Base-by-base conservation (phyloP, 805 yeast species). In the Candida hungchunana region DNA sequence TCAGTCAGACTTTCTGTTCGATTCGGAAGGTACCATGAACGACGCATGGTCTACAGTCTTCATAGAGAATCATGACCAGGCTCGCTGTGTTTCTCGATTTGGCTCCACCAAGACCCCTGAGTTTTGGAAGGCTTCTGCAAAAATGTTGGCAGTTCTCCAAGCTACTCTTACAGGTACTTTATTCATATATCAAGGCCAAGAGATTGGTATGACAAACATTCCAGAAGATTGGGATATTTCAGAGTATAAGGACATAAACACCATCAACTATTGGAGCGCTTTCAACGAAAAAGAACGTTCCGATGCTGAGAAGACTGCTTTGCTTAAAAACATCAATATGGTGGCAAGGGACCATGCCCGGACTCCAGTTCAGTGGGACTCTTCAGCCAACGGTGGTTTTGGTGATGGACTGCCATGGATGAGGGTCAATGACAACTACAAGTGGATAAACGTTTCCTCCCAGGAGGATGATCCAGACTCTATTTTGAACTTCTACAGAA, bases 141-240 rank as follows among this genome's bases (percentile, higher is more conserved):
- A 75, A 55, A 55, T 73, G 51, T 50, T 75, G 43, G 64, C 76
- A n/a, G 42, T 68, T 29, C 53, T 75, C 49, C 66, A 68, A 42
- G 37, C 63, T 11, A 49, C 76, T 9, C 62, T 73, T 43, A 67
- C 75, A 19, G 80, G 82, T 32, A 73, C 81, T 11, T 54, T 73
- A 35, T 76, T 63, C 55, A 58, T 76, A 24, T 76, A 74, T 56
- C 80, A 76, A 55, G 82, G 81, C 33, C 82, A 76, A 52, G 82
- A 76, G 48, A 59, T 76, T 41, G 81, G 77, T 23, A 70, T 68
- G 71, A 64, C 66, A 34, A 75, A 75, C 50, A 53, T 73, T 19
- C 35, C 49, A 19, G 48, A 57, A 34, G 48, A 51, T 27, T 73
- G 77, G 77, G 60, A 63, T 16, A 58, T 74, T 34, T 60, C 59